A percentile compares a stretch with the other conserved stretches of the same genome.
Conservation (phyloP, 2,329 filamentous ascomycete species). For the Cercospora sp. region DNA sequence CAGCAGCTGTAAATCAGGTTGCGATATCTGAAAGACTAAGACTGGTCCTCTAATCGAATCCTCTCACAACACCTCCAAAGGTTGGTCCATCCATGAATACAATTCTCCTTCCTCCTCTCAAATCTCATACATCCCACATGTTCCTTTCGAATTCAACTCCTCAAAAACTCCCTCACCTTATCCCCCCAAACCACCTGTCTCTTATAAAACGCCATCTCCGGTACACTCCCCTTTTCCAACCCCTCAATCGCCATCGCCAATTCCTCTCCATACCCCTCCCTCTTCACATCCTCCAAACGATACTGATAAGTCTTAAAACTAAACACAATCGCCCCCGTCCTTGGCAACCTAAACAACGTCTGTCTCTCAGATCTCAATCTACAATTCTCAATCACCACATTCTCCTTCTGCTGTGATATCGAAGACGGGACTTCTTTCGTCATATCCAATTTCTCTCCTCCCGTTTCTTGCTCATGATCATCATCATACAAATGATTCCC, state of each 20-base stretch:
- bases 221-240: constrained; percentile 57
- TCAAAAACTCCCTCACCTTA: constrained; percentile 54
- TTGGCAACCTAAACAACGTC: constrained; percentile 60
- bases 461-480: background rate
- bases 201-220: constrained; percentile 62
- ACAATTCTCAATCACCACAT: constrained; percentile 44
- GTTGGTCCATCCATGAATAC: no score
- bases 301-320: constrained; percentile 65
- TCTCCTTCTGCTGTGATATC: constrained; percentile 32
- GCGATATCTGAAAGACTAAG: no score
- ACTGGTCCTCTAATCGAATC: no score
- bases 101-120: no score
- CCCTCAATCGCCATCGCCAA: constrained; percentile 62
- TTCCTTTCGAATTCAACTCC: background rate
- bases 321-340: constrained; percentile 58
- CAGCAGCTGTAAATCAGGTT: no score
- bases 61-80: no score
- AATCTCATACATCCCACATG: no score
- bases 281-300: constrained; percentile 55
- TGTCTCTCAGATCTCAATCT: constrained; percentile 60
- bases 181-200: constrained; percentile 58
- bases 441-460: background rate
- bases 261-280: constrained; percentile 57
- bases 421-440: no score
- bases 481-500: constrained; percentile 49